Percentiles rank a stretch among this genome's conserved stretches.
Conservation (phyloP, 2,329 filamentous ascomycete species). For the Venturia carpophila region DNA sequence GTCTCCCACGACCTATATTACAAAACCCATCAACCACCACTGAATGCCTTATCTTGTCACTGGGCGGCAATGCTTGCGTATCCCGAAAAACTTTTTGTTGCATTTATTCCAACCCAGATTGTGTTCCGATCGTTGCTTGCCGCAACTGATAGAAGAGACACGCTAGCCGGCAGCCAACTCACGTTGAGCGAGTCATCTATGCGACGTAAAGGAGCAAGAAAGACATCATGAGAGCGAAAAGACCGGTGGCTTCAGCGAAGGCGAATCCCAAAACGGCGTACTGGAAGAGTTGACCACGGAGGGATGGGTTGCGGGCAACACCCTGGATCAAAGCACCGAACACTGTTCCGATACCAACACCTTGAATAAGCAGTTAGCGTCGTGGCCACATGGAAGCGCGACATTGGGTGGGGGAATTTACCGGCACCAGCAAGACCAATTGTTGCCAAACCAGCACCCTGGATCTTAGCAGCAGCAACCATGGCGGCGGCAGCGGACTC, state of each 20-base stretch:
- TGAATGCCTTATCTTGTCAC: slow-evolving; percentile 2
- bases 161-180: slow-evolving; percentile 6
- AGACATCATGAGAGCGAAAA: slow-evolving; percentile 48
- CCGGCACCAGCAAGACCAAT: slow-evolving; percentile 69
- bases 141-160: slow-evolving; percentile 7
- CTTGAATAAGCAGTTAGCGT: slow-evolving; percentile 43
- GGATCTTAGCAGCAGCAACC: slow-evolving; percentile 37
- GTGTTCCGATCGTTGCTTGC: slow-evolving; percentile 10
- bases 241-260: slow-evolving; percentile 83
- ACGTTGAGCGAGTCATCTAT: slow-evolving; percentile 12
- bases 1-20: slow-evolving; percentile 14
- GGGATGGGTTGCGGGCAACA: slow-evolving; percentile 89
- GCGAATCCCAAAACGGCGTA: slow-evolving; percentile 94
- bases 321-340: slow-evolving; percentile 83
- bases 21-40: slow-evolving; percentile 14
- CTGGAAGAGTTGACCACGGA: slow-evolving; percentile 90
- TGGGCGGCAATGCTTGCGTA: not conserved
- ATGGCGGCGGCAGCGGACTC: slow-evolving; percentile 37
- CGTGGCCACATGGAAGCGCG: not conserved
- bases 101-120: slow-evolving; percentile 3
- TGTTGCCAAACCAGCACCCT: slow-evolving; percentile 53
- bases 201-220: slow-evolving; percentile 36
- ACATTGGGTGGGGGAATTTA: not conserved
- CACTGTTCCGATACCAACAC: slow-evolving; percentile 94
- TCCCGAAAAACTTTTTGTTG: slow-evolving; percentile 1